Base-by-base conservation (phyloP, 768 basidiomycete species). In the Lepiota subincarnata region DNA sequence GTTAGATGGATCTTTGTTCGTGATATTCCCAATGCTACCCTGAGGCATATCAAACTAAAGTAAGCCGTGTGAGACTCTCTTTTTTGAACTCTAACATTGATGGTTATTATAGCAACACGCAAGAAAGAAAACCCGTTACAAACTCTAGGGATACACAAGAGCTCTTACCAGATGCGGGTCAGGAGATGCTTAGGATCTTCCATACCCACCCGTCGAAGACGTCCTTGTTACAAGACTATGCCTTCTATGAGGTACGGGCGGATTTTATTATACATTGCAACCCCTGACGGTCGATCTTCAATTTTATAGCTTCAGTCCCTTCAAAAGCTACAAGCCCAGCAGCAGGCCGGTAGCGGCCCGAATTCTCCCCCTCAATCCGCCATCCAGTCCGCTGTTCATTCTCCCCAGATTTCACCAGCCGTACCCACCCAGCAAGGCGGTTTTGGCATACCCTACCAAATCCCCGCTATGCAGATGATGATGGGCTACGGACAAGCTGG, bases 111-210 rank as follows among this genome's bases (percentile, higher is more conserved):
- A 95, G 92, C 67, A 98, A 99, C 70, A 98, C 96, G 4, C 92
- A 92, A 64, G 97, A 99, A 69, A 86, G 92, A 63, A 99, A 98
- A 70, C 96, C 97, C 1, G 96, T 99, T 53, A 99, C 97, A 1
- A 97, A 97, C 62, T 97, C 94, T 6, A 83, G 97, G 57, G 97
- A 99, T 66, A 98, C 97, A 2, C 97, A 98, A 67, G 97, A 98
- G 65, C 77, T 98, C 12, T 82, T 95, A 41, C 92, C 93, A 22
- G 96, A 98, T 61, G 95, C 94, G 16, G 97, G 97, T 0, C 87
- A 91, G 66, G 96, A 98, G 68, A 96, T 98, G 85, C 78, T 99
- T 35, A 82, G 89, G 44, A 98, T 98, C 63, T 96, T 98, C 78
- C 83, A 92, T 58, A 87, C 87, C 1, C 95, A 97, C 65, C 92